These are phyloP conservation scores for Hypsizygus marmoreus DNA, from an alignment of 768 basidiomycete genomes.

Conservation along the genomic window DNA sequence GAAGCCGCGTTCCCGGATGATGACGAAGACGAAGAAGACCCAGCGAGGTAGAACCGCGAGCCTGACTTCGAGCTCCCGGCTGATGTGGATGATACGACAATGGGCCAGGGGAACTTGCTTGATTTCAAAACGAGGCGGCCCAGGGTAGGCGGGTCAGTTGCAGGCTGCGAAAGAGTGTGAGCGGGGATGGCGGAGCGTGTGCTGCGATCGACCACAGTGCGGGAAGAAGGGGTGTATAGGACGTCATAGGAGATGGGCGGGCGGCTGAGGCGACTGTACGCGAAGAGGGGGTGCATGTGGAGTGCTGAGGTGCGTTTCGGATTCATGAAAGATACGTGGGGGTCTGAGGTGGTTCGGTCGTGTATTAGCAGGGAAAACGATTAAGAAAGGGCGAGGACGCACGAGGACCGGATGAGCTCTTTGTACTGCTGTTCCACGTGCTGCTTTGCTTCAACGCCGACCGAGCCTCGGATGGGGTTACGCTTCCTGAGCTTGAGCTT, in stretches of 20 bases:
- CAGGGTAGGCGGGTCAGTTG: constrained; percentile 61
- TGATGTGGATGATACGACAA: constrained; percentile 44
- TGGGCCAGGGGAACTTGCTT: constrained; percentile 63
- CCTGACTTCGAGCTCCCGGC: not conserved
- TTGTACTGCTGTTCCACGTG: constrained; percentile 46
- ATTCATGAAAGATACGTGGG: constrained; percentile 36
- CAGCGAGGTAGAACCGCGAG: constrained; percentile 5
- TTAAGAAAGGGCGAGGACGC: constrained; percentile 22
- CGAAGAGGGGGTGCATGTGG: constrained; percentile 67
- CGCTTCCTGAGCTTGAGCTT: constrained; percentile 41
- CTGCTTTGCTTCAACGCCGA: constrained; percentile 50
- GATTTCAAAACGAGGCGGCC: constrained; percentile 49
- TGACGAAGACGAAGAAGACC: no score
- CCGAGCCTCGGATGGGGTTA: constrained; percentile 39
- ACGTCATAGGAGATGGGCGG: constrained; percentile 68
- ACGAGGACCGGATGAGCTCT: constrained; percentile 42
- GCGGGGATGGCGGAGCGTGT: constrained; percentile 56
- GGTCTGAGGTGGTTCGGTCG: constrained; percentile 22
- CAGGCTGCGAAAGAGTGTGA: constrained; percentile 60
- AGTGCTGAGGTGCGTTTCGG: constrained; percentile 37
- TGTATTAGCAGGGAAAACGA: constrained; percentile 8
- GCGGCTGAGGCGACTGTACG: constrained; percentile 53
- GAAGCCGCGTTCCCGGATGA: no score
- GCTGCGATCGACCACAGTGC: constrained; percentile 56
- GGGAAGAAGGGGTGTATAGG: constrained; percentile 55